A percentile compares a stretch with the other conserved stretches of the same genome.
These are phyloP conservation scores for Dissophora ornata DNA, from an alignment of 192 early-diverging fungal genomes.

Conservation along the genomic window DNA sequence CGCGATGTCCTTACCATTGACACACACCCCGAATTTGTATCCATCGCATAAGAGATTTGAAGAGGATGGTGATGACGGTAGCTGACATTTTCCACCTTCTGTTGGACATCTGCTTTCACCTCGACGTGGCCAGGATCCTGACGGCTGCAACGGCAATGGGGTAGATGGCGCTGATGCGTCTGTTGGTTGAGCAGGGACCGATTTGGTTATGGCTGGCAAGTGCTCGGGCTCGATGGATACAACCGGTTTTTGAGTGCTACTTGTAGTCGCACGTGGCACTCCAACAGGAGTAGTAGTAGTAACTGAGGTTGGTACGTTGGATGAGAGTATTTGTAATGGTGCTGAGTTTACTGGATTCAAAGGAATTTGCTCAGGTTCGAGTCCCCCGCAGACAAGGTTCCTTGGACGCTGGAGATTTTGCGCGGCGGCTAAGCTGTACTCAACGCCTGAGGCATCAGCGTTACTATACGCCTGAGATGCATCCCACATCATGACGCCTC, in stretches of 20 bases:
- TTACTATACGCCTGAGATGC: constrained; percentile 72
- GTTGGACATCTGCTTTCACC: not conserved
- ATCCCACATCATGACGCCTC: constrained; percentile 84
- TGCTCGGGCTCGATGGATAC: no score
- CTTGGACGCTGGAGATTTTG: constrained; percentile 16
- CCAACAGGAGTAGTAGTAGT: no score
- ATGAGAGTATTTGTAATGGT: no score
- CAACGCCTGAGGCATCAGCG: constrained; percentile 20
- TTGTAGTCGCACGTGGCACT: no score
- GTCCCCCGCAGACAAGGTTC: constrained; percentile 5
- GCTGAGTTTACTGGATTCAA: no score
- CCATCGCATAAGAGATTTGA: constrained; percentile 24
- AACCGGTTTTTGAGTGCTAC: no score
- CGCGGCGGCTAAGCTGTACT: constrained; percentile 11
- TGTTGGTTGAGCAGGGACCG: no score
- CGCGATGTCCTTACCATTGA: constrained; percentile 8
- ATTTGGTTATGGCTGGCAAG: no score
- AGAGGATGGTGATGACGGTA: not conserved
- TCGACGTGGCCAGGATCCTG: not conserved
- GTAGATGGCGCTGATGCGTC: not conserved
- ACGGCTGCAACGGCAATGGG: not conserved
- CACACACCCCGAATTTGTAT: constrained; percentile 10
- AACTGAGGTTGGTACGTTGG: no score
- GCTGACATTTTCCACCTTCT: not conserved
- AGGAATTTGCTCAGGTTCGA: no score